phyloP scores from a whole-genome alignment of 176 grass and related monocot species.

The Rhynchospora tenuis region DNA sequence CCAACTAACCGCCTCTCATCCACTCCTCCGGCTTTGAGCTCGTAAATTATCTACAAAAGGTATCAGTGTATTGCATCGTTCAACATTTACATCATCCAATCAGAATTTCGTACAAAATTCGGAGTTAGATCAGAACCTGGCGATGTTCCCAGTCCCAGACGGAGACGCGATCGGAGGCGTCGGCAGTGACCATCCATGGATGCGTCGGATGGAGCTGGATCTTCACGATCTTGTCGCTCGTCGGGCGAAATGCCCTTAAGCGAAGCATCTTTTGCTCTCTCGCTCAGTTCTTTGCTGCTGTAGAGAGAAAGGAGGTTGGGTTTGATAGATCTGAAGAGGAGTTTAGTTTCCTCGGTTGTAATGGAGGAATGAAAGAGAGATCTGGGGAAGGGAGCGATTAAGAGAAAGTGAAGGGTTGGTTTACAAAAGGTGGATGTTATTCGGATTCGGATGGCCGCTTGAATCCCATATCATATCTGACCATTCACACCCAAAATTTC shows the following conservation, averaged over 20 bases:
- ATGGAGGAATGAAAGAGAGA: neutral
- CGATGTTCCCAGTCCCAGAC: conserved; percentile 99
- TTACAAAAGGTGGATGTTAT: neutral
- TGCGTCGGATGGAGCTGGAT: conserved; percentile 98
- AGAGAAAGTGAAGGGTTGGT: neutral
- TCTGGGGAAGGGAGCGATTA: neutral
- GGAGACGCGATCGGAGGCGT: conserved; percentile 84
- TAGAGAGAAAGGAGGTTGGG: neutral
- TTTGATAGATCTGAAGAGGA: conserved; percentile 34
- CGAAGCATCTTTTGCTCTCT: conserved; percentile 70
- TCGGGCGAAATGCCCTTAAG: conserved; percentile 87
- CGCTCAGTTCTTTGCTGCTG: conserved; percentile 6
- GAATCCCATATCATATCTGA: too few relatives aligned
- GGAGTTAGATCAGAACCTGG: conserved; percentile 36
- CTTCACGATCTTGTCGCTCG: conserved; percentile 90
- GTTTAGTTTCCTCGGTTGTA: neutral
- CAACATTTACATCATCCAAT: conserved; percentile 9
- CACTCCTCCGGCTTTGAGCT: conserved; percentile 92
- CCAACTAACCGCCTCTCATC: conserved; percentile 89
- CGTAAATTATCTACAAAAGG: conserved; percentile 71
- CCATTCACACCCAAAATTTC: too few relatives aligned
- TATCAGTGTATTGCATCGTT: neutral
- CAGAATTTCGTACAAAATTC: neutral
- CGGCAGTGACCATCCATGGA: conserved; percentile 95
- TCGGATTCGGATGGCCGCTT: too few relatives aligned